Evolutionary conservation across 2,329 filamentous ascomycete genomes (phyloP), one percentile per base, ranked within the genome.

Genomic region (Trichoderma atroviride): DNA sequence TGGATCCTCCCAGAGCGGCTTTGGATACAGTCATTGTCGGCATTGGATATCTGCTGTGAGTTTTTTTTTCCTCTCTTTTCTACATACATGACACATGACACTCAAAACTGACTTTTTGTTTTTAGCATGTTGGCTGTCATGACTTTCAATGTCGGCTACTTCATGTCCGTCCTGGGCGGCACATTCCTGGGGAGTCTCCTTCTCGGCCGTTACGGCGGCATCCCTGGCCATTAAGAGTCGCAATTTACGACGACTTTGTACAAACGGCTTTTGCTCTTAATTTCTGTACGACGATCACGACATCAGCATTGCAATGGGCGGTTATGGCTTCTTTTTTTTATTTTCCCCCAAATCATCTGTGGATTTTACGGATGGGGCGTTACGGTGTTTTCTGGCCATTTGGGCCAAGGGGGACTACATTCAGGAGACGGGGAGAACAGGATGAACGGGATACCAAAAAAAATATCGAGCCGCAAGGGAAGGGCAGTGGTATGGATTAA

Each of bases 71-170:
- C 27, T 27, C 27, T 27, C 2, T 27, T 70, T 31, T 24, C 69
- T 72, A 24, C 61, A 22, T 43, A 31, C 3, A 3, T 56, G 4
- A 19, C 13, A 22, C 58, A 29, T 27, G 7, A 22, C 40, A 9
- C 11, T 7, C 27, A 14, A 33, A 5, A 13, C 40, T 60, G 5
- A 59, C 37, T 43, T 13, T n/a, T 13, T 27, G 27, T 27, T 11
- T n/a, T 6, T 64, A 97, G 94, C 70, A 97, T 97, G 94, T 82
- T 97, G 81, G 92, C 92, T 16, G 91, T 96, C 77, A 97, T 96
- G 93, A 94, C 92, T 1, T 88, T 93, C 83, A 96, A 96, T 74
- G 87, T 95, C 19, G 93, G 92, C 14, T 96, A 96, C 78, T 95
- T 95, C 78, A 80, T 93, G 67, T 94, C 92, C 0, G 86, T 94